Evolutionary conservation across 768 basidiomycete species (phyloP).

Genomic region (Mycena olivaceomarginata): DNA sequence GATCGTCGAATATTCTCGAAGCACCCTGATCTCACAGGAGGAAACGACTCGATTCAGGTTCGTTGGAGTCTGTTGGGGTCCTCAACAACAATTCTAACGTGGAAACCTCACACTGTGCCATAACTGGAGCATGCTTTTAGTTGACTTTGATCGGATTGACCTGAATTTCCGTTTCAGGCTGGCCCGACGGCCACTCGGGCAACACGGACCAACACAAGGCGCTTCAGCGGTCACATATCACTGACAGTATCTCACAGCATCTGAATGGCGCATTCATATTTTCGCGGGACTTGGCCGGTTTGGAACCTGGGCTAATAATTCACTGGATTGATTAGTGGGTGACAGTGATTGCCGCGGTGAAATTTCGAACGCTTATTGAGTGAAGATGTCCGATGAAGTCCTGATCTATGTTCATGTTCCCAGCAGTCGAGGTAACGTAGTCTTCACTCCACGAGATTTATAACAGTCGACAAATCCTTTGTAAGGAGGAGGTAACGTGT

Average conservation of each 20-base stretch:
- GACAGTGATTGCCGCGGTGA: neutral
- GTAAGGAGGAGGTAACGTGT: conserved; percentile 1
- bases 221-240: conserved; percentile 1
- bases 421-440: conserved; percentile 4
- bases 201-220: neutral
- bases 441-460: neutral
- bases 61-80: neutral
- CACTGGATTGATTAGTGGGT: neutral
- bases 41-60: conserved; percentile 5
- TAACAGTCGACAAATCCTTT: conserved; percentile 1
- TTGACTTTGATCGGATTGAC: conserved; percentile 3
- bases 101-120: neutral
- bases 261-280: conserved; percentile 2
- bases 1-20: conserved; percentile 2
- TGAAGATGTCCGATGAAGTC: conserved; percentile 1
- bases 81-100: neutral
- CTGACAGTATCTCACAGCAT: neutral
- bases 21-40: conserved; percentile 6
- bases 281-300: neutral
- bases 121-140: neutral
- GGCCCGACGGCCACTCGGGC: neutral
- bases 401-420: neutral
- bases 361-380: neutral
- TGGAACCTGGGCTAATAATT: too few species aligned
- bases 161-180: neutral